phyloP scores from a whole-genome alignment of 352 stramenopile genomes.

The Globisporangium orthogonon region DNA sequence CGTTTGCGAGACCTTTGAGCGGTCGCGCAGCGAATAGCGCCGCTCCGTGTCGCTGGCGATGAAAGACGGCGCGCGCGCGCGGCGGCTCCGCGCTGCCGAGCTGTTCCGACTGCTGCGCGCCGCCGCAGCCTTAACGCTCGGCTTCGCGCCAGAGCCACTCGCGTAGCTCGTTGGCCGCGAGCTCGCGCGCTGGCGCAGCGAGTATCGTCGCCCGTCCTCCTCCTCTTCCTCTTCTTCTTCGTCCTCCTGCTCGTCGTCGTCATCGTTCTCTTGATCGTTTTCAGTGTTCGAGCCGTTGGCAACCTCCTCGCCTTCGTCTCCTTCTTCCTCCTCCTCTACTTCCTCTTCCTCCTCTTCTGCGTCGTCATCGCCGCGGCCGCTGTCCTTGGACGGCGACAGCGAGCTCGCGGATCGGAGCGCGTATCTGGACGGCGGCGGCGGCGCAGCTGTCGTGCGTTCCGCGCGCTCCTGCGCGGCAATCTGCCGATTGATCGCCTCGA shows the following conservation, averaged over 20 bases:
- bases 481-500: slow-evolving; percentile 47
- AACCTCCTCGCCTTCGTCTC: slow-evolving; percentile 16
- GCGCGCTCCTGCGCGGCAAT: slow-evolving; percentile 43
- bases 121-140: background rate
- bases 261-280: slow-evolving; percentile 16
- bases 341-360: slow-evolving; percentile 23
- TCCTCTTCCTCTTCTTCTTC: slow-evolving; percentile 3
- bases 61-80: slow-evolving; percentile 12
- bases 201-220: slow-evolving; percentile 11
- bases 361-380: slow-evolving; percentile 14
- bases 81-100: background rate
- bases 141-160: slow-evolving; percentile 3
- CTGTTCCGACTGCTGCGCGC: background rate
- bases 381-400: slow-evolving; percentile 20
- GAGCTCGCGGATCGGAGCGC: slow-evolving; percentile 40
- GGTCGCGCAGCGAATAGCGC: slow-evolving; percentile 69
- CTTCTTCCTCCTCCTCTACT: slow-evolving; percentile 17
- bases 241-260: slow-evolving; percentile 16
- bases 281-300: slow-evolving; percentile 18
- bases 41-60: slow-evolving; percentile 21
- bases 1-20: slow-evolving; percentile 52
- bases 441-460: slow-evolving; percentile 13
- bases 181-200: slow-evolving; percentile 7
- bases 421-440: slow-evolving; percentile 32
- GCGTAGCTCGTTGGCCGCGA: slow-evolving; percentile 6